Evolutionary conservation across 371 early-diverging fungal species (phyloP), one percentile per base, ranked within the genome.

Genomic region (Mucor saturninus): DNA sequence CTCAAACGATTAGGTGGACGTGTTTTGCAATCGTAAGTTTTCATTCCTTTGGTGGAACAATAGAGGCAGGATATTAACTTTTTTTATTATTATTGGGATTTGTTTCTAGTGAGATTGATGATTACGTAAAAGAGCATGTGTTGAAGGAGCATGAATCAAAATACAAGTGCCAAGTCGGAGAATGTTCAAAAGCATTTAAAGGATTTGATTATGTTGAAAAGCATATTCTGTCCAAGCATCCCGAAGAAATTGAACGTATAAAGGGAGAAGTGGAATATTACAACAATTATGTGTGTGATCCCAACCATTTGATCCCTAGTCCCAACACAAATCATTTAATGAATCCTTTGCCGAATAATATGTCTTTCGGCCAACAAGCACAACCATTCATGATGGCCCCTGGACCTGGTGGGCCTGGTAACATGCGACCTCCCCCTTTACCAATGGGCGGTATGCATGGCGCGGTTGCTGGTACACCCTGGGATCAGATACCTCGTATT

Each of bases 181-280:
- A 76, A 40, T 98, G 98, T 76, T 83, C 84, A 10, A 98, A 98
- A 82, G 91, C 96, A 49, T 98, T 98, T 85, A 90, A 93, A 65
- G 97, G 95, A 11, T 87, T 89, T 51, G 94, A 93, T 64, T 98
- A 92, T 86, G 95, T 96, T 11, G 88, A 87, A 71, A 97, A 97
- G 75, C 98, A 98, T 69, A 89, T 98, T 61, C 65, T 85, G 49
- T 75, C 84, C 51, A 98, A 97, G 75, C 98, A 98, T 68, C 83
- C 87, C 3, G 90, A 91, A 45, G 81, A 89, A 32, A 78, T 90
- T 43, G 86, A 88, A 30, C 68, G 73, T 21, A 74, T 84, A 42
- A 77, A 74, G 55, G 71, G 75, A 38, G 92, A 91, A 26, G 87
- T 89, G 15, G 77, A 80, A 26, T 92, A 87, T 60, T 94, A 88